Percentiles rank a stretch among this genome's conserved stretches.
phyloP scores from a whole-genome alignment of 345 rosid genomes.

The Salix viminalis region DNA sequence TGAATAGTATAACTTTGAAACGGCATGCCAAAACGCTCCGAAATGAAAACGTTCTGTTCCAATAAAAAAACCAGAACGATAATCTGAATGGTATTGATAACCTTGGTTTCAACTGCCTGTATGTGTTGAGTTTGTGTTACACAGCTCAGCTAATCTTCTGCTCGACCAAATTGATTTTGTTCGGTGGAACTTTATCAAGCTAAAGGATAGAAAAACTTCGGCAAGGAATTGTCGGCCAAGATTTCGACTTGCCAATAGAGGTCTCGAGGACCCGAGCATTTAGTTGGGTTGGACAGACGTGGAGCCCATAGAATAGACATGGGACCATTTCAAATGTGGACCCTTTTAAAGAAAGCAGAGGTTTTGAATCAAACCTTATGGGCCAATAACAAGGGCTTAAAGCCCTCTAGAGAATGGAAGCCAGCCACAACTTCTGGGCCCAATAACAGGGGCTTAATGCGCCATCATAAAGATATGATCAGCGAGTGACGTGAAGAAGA shows the following conservation, averaged over 20 bases:
- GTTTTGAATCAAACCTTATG: too few species aligned
- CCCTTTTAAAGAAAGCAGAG: too few species aligned
- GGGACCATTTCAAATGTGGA: background rate
- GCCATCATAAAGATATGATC: background rate
- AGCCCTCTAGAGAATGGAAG: background rate
- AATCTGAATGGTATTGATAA: too few species aligned
- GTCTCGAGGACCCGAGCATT: background rate
- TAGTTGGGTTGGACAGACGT: background rate
- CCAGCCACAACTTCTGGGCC: background rate
- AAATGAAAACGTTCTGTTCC: too few species aligned
- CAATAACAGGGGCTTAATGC: background rate
- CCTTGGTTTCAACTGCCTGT: background rate
- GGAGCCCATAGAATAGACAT: background rate
- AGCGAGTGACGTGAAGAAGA: too few species aligned
- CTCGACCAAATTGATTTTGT: background rate
- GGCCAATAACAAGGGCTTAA: background rate
- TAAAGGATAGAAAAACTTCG: too few species aligned
- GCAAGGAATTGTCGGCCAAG: background rate
- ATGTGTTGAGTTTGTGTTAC: background rate
- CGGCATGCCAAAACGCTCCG: too few species aligned
- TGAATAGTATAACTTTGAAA: too few species aligned
- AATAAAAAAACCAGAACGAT: too few species aligned
- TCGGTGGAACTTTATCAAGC: background rate
- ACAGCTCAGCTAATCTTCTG: background rate
- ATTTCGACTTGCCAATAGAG: background rate